These are phyloP conservation scores for Agastache rugosa DNA, from an alignment of 257 asterid genomes.

Conservation along the genomic window DNA sequence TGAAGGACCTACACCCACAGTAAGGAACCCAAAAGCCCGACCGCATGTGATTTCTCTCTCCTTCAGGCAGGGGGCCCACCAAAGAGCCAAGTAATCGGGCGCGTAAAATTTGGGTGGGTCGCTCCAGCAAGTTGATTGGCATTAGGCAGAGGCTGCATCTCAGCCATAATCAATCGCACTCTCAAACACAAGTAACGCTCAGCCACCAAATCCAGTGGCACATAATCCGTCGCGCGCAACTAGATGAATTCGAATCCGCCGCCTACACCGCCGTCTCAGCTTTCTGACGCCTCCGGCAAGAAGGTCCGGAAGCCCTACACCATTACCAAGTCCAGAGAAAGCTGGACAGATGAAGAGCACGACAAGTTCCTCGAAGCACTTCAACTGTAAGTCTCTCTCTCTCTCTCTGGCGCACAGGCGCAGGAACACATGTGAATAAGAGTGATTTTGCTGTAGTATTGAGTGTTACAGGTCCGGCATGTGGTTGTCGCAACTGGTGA, in stretches of 20 bases:
- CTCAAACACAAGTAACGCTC: background rate
- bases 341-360: slow-evolving; percentile 95
- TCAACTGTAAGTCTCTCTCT: slow-evolving; percentile 62
- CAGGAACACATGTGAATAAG: background rate
- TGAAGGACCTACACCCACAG: background rate
- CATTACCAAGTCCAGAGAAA: slow-evolving; percentile 86
- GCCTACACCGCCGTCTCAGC: slow-evolving; percentile 39
- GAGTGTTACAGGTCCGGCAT: background rate
- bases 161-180: slow-evolving; percentile 26
- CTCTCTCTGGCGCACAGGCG: background rate
- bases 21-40: background rate
- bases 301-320: slow-evolving; percentile 86
- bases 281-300: slow-evolving; percentile 56
- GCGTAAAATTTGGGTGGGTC: slow-evolving; percentile 18
- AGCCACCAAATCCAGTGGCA: background rate
- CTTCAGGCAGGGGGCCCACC: background rate
- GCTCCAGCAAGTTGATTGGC: slow-evolving; percentile 40
- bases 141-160: slow-evolving; percentile 10
- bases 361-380: slow-evolving; percentile 93
- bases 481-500: background rate
- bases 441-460: slow-evolving; percentile 1
- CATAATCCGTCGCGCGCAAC: slow-evolving; percentile 35
- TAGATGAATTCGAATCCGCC: slow-evolving; percentile 57
- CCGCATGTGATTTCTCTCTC: slow-evolving; percentile 8
- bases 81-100: slow-evolving; percentile 2